Evolutionary conservation across 1,284 basidiomycete genomes (phyloP), one percentile per base, ranked within the genome.

Genomic region (Phellopilus nigrolimitatus): DNA sequence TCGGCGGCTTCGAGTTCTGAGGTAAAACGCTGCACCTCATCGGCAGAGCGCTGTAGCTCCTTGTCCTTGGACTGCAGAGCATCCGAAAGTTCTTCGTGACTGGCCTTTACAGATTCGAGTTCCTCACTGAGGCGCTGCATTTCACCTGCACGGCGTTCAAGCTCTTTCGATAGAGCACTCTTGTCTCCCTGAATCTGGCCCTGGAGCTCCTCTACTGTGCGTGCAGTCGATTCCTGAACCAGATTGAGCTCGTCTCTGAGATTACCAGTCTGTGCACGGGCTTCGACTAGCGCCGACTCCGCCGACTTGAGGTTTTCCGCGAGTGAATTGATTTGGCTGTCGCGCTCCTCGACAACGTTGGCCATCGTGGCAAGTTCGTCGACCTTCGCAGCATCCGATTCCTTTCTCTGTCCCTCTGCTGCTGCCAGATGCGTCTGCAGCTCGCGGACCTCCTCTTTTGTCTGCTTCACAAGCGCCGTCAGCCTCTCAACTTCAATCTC

Each of bases 401-500:
- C 56, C 21, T 65, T 64, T 12, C 64, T 62, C 49, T 73, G 64
- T 3, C 66, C 62, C 54, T 70, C 65, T 3, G 82, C 61, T 25
- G 63, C 59, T 24, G 61, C 41, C 55, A 27, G 57, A 17, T 19
- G 61, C 19, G 56, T 53, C 17, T 55, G 55, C 15, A 65, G 54
- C 10, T 57, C 40, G 8, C 59, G 57, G 6, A 44, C 30, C 41
- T 59, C 48, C n/a, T 43, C 27, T 49, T 48, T 28, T 41, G 42
- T 4, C n/a, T 69, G 64, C 25, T 66, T 63, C 34, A 67, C 47
- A 12, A 62, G 64, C 47, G 73, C 70, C 56, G 83, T 81, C 56
- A 83, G 58, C n/a, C 59, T 62, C 56, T 88, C 88, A 12, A 78
- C 61, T 38, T 74, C 72, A n/a, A 71, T 66, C 54, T 77, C 76